phyloP scores from a whole-genome alignment of 1,139 yeast species.

The Pichia inconspicua region DNA sequence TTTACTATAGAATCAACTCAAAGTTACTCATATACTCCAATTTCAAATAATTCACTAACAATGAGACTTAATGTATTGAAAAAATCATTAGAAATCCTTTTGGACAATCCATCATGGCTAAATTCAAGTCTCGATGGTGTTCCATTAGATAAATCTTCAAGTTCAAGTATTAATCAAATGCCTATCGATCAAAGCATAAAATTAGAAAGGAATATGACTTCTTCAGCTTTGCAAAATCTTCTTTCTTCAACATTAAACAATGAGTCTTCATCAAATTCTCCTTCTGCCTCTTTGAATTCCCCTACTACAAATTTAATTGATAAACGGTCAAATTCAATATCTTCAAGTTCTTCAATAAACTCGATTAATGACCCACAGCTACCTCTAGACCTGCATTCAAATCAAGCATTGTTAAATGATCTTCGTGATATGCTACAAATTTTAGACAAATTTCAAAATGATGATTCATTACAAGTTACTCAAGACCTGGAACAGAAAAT shows the following conservation, averaged over 20 bases:
- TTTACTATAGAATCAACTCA: conserved; percentile 78
- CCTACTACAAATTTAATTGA: background rate
- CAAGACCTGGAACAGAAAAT: conserved; percentile 29
- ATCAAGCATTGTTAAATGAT: conserved; percentile 27
- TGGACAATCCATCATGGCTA: conserved; percentile 53
- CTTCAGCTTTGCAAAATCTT: conserved; percentile 43
- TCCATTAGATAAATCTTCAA: conserved; percentile 4
- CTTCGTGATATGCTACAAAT: conserved; percentile 39
- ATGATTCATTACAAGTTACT: conserved; percentile 14
- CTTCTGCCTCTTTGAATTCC: background rate
- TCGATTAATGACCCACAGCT: background rate
- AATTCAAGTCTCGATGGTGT: conserved; percentile 24
- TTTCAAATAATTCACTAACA: conserved; percentile 74
- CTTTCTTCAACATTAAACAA: conserved; percentile 33
- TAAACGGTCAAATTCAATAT: background rate
- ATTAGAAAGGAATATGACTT: conserved; percentile 39
- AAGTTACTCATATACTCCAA: conserved; percentile 76
- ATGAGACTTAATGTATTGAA: conserved; percentile 67
- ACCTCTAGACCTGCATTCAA: conserved; percentile 1
- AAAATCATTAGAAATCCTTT: conserved; percentile 63
- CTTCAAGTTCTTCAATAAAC: conserved; percentile 3
- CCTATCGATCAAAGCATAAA: background rate
- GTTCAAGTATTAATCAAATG: background rate
- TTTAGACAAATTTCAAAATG: conserved; percentile 28
- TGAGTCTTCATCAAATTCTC: background rate